Percentiles rank a stretch among this genome's conserved stretches.
These are phyloP conservation scores for Papilionanthe hybrid DNA, from an alignment of 116 monocot genomes.

Conservation along the genomic window DNA sequence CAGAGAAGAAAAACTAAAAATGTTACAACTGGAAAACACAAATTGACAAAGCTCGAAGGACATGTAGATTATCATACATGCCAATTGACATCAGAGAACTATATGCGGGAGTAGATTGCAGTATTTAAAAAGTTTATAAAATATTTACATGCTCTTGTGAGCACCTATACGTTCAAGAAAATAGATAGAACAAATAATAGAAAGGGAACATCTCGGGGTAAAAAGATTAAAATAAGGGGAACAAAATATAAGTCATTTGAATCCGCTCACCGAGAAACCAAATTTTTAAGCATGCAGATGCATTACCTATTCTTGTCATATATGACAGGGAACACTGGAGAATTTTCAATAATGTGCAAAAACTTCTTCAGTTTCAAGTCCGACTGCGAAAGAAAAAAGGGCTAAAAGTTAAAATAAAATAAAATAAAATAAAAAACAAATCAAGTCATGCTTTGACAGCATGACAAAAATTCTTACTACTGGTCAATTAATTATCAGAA, in stretches of 20 bases:
- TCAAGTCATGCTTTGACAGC: background rate
- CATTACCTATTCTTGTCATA: conserved; percentile 78
- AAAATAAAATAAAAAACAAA: background rate
- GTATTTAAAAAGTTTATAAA: background rate
- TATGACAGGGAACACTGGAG: conserved; percentile 90
- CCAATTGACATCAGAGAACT: background rate
- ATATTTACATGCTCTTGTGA: background rate
- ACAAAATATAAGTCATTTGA: background rate
- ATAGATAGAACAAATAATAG: background rate
- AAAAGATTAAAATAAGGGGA: background rate
- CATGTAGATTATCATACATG: conserved; percentile 3
- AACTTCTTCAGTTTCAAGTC: conserved; percentile 91
- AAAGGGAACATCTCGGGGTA: background rate
- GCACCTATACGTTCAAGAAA: background rate
- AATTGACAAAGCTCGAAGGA: background rate
- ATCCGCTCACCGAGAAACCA: background rate
- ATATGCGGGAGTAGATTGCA: background rate
- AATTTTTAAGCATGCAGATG: background rate
- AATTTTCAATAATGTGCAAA: conserved; percentile 89
- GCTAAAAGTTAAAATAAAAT: background rate
- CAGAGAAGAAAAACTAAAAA: background rate
- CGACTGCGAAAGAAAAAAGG: conserved; percentile 39
- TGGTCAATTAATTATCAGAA: background rate
- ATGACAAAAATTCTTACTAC: background rate
- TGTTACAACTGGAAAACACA: background rate